A percentile compares a stretch with the other conserved stretches of the same genome.
phyloP scores from a whole-genome alignment of 176 grass and related monocot genomes.

The Raddia guianensis region DNA sequence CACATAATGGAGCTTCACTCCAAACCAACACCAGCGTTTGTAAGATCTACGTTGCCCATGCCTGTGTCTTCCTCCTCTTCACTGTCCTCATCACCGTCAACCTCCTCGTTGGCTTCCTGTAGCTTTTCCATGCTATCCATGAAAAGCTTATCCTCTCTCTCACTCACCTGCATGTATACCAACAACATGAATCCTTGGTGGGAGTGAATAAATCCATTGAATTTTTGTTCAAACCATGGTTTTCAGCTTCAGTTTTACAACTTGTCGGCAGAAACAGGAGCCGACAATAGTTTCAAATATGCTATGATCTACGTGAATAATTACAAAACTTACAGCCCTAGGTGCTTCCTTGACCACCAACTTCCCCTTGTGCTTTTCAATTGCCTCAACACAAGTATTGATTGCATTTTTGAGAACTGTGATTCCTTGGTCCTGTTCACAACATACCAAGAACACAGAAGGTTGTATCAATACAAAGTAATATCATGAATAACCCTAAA shows the following conservation, averaged over 20 bases:
- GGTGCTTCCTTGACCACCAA: constrained; percentile 66
- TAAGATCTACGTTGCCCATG: constrained; percentile 60
- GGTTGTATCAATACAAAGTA: background rate
- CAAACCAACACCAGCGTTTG: constrained; percentile 38
- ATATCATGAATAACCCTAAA: constrained; percentile 5
- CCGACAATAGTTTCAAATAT: background rate
- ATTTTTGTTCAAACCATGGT: background rate
- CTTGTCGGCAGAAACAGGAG: background rate
- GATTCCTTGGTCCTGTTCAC: constrained; percentile 57
- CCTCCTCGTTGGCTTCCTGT: constrained; percentile 48
- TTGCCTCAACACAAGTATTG: constrained; percentile 54
- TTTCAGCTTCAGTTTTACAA: background rate
- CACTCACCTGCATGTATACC: constrained; percentile 60
- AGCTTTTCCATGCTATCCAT: constrained; percentile 57
- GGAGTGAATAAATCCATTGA: background rate
- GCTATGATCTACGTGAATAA: background rate
- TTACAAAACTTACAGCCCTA: constrained; percentile 59
- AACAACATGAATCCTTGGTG: background rate
- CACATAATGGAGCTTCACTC: constrained; percentile 4
- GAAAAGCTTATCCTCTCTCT: constrained; percentile 64
- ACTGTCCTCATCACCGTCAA: constrained; percentile 63
- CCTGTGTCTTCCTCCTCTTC: constrained; percentile 76
- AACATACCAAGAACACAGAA: background rate
- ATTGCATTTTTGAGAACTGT: constrained; percentile 57
- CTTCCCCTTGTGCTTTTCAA: constrained; percentile 72